Evolutionary conservation across 345 rosid species (phyloP).

Genomic region (Rhodamnia argentea): DNA sequence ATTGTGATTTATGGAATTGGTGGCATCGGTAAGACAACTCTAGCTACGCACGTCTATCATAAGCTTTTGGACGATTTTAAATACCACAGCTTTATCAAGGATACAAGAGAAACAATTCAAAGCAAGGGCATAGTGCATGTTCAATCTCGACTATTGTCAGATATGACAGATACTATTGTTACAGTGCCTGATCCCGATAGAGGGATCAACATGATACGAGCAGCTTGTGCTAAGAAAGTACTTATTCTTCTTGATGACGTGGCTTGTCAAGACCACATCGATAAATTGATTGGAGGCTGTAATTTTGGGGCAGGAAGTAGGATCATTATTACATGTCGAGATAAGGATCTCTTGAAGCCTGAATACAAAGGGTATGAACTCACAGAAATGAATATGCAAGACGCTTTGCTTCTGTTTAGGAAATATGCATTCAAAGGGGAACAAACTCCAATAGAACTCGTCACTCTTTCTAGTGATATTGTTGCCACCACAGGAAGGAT

Average conservation of each 20-base stretch:
- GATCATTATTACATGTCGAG: background rate
- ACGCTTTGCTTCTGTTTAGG: background rate
- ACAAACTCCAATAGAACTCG: background rate
- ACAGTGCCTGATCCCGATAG: rapidly evolving
- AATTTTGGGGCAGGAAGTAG: rapidly evolving
- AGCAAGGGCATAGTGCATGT: rapidly evolving
- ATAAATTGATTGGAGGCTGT: background rate
- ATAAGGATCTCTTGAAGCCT: background rate
- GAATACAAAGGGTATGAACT: rapidly evolving
- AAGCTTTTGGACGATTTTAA: rapidly evolving
- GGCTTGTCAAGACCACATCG: rapidly evolving
- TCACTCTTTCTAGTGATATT: background rate
- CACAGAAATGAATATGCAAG: background rate
- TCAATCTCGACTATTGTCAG: rapidly evolving
- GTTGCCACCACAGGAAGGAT: conserved; percentile 2
- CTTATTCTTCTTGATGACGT: background rate
- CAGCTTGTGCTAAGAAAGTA: rapidly evolving
- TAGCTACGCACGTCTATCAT: rapidly evolving
- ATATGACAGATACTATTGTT: rapidly evolving
- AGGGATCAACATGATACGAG: rapidly evolving
- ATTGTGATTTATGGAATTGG: background rate
- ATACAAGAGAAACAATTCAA: rapidly evolving
- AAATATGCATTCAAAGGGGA: background rate
- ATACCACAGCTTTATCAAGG: rapidly evolving
- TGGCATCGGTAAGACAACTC: background rate